Evolutionary conservation across 2,329 filamentous ascomycete genomes (phyloP).

Genomic region (Hypocreales sp.): DNA sequence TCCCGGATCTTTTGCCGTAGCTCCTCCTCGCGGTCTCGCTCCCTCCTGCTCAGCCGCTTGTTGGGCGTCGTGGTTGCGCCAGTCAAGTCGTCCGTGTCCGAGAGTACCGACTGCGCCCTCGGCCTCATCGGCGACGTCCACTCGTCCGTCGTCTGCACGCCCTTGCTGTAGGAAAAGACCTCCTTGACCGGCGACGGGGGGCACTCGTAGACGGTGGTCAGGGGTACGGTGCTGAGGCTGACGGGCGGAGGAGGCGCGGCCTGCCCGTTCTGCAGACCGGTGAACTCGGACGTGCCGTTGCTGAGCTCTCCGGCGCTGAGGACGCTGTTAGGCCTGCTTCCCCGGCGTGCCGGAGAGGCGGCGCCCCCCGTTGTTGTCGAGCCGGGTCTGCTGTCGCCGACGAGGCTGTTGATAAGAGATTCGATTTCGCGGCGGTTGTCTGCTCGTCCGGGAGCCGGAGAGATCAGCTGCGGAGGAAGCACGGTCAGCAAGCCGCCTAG

Average conservation of each 20-base stretch:
- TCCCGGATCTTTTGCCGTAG: conserved; percentile 68
- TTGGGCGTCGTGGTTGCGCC: conserved; percentile 42
- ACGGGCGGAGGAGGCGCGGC: conserved; percentile 34
- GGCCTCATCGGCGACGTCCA: conserved; percentile 43
- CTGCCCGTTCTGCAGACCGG: conserved; percentile 28
- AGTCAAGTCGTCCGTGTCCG: conserved; percentile 45
- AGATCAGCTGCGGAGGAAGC: conserved; percentile 31
- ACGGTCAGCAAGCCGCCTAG: conserved; percentile 2
- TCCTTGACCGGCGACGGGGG: conserved; percentile 64
- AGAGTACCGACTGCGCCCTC: conserved; percentile 22
- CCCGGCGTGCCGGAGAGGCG: conserved; percentile 49
- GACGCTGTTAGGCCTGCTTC: conserved; percentile 75
- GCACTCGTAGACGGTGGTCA: conserved; percentile 68
- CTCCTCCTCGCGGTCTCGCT: conserved; percentile 76
- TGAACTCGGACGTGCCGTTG: conserved; percentile 52
- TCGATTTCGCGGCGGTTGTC: conserved; percentile 67
- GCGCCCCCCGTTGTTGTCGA: conserved; percentile 49
- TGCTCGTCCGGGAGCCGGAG: conserved; percentile 54
- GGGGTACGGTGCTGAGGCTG: conserved; percentile 56
- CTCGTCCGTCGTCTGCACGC: conserved; percentile 75
- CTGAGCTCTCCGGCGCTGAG: conserved; percentile 70
- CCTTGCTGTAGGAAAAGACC: conserved; percentile 92
- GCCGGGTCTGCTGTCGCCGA: conserved; percentile 60
- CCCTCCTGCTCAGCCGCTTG: conserved; percentile 65
- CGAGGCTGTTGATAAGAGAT: conserved; percentile 66